Percentiles rank a stretch among this genome's conserved stretches.
phyloP scores from a whole-genome alignment of 768 basidiomycete genomes.

The Lactarius vividus region DNA sequence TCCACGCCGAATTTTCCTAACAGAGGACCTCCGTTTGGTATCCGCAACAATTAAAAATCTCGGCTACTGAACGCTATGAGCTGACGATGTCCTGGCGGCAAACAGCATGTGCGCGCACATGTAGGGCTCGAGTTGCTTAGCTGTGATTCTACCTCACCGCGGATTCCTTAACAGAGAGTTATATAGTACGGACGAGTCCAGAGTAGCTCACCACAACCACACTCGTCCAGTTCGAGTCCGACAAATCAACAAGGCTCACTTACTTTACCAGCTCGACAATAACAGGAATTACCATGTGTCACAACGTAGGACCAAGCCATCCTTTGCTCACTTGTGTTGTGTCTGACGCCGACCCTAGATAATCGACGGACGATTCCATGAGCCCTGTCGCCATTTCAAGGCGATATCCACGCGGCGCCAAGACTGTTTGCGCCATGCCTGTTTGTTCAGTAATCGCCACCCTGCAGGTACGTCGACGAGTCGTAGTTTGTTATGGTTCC shows the following conservation, averaged over 20 bases:
- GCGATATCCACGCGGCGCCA: constrained; percentile 32
- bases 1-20: constrained; percentile 6
- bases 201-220: neutral
- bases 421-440: constrained; percentile 29
- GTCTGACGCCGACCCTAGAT: constrained; percentile 24
- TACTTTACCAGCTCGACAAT: neutral
- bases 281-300: constrained; percentile 25
- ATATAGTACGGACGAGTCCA: constrained; percentile 16
- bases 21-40: constrained; percentile 8
- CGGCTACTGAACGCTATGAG: constrained; percentile 23
- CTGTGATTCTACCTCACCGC: constrained; percentile 7
- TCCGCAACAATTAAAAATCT: constrained; percentile 21
- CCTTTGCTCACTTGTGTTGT: neutral
- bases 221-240: constrained; percentile 13
- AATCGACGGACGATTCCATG: constrained; percentile 32
- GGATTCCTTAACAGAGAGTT: constrained; percentile 18
- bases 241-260: constrained; percentile 8
- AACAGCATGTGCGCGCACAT: constrained; percentile 21
- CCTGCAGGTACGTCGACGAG: constrained; percentile 23
- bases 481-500: constrained; percentile 1
- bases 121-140: constrained; percentile 2
- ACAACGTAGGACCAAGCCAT: constrained; percentile 24
- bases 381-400: constrained; percentile 30
- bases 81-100: constrained; percentile 24
- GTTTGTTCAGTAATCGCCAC: constrained; percentile 31